Conservation (phyloP, 2,329 filamentous ascomycete genomes). For the Hymenoscyphus infarciens region DNA sequence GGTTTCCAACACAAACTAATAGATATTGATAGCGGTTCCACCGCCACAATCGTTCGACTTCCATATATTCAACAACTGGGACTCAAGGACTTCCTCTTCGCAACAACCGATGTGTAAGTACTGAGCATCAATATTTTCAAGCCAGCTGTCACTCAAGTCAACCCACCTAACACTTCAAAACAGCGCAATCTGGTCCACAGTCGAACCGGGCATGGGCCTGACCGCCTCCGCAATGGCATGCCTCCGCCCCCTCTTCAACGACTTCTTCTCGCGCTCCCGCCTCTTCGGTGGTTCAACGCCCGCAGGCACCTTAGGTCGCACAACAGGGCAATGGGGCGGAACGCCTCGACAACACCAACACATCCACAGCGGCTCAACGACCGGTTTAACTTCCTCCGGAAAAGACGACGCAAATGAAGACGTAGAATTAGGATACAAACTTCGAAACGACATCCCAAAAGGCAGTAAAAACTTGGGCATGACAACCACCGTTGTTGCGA, state of each 20-base stretch:
- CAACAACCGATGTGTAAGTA: constrained; percentile 22
- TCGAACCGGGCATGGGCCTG: constrained; percentile 27
- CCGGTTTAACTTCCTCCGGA: background rate
- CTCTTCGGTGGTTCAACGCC: background rate
- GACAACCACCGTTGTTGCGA: background rate
- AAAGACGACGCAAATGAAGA: background rate
- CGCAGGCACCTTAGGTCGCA: background rate
- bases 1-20: background rate
- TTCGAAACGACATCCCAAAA: background rate
- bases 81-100: constrained; percentile 27
- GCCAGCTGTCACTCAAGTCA: background rate
- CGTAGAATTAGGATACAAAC: background rate
- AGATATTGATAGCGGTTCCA: constrained; percentile 20
- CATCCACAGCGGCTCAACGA: background rate
- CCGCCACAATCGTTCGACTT: constrained; percentile 31
- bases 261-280: constrained; percentile 7
- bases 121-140: background rate
- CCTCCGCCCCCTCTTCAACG: constrained; percentile 25
- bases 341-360: background rate
- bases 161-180: background rate
- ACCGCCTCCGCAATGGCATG: constrained; percentile 26
- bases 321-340: background rate
- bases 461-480: background rate
- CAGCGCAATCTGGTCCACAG: constrained; percentile 29
- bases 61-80: constrained; percentile 26